Evolutionary conservation across 805 yeast genomes (phyloP).

Genomic region (Candida incommunis): DNA sequence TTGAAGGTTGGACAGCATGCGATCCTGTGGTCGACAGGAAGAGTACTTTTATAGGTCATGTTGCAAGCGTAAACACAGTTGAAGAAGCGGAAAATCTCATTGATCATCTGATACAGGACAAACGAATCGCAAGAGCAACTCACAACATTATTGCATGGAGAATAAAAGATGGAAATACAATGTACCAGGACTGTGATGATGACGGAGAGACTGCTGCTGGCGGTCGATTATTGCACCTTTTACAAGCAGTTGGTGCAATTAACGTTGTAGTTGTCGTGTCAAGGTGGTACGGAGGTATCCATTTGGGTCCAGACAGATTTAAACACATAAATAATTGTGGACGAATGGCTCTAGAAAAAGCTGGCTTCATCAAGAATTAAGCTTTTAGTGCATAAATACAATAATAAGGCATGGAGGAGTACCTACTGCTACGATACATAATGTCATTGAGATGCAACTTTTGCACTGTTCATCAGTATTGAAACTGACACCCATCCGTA

Average conservation of each 20-base stretch:
- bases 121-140: conserved; percentile 48
- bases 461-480: too few species aligned
- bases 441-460: too few species aligned
- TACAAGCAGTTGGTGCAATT: conserved; percentile 58
- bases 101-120: conserved; percentile 42
- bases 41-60: conserved; percentile 73
- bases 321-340: conserved; percentile 86
- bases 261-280: conserved; percentile 76
- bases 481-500: too few species aligned
- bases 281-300: conserved; percentile 89
- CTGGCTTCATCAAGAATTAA: too few species aligned
- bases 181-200: conserved; percentile 80
- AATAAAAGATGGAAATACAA: conserved; percentile 39
- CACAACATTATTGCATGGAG: conserved; percentile 89
- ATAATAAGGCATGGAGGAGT: too few species aligned
- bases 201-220: conserved; percentile 98
- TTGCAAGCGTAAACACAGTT: conserved; percentile 45
- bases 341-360: conserved; percentile 64
- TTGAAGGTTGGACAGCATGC: conserved; percentile 64
- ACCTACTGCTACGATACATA: too few species aligned
- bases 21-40: conserved; percentile 74
- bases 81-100: conserved; percentile 49
- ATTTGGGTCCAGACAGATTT: conserved; percentile 80
- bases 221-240: conserved; percentile 61
- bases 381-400: too few species aligned